These are phyloP conservation scores for Eucalyptus melliodora DNA, from an alignment of 345 rosid species.

Conservation along the genomic window DNA sequence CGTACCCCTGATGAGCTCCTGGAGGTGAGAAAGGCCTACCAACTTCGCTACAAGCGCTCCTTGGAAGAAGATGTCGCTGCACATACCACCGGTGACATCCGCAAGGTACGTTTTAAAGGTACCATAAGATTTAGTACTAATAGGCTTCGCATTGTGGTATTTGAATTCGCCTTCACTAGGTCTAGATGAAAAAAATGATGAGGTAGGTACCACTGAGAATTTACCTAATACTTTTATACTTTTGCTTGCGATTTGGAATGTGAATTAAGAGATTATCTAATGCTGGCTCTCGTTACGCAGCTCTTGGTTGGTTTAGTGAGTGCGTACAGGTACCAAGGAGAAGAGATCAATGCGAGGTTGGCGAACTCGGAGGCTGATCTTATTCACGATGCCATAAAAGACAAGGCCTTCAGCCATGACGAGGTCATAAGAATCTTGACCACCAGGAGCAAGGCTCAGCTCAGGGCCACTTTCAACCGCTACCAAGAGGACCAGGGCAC, in stretches of 20 bases:
- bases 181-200: neutral
- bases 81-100: conserved; percentile 37
- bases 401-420: conserved; percentile 27
- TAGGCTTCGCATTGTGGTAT: neutral
- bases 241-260: neutral
- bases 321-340: conserved; percentile 41
- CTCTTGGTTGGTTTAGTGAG: conserved; percentile 48
- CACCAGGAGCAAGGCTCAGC: conserved; percentile 54
- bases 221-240: neutral
- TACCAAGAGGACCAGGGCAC: conserved; percentile 30
- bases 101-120: conserved; percentile 19
- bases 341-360: conserved; percentile 26
- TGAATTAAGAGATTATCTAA: neutral
- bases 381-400: conserved; percentile 35
- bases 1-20: conserved; percentile 57
- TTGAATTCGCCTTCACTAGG: neutral
- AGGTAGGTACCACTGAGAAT: neutral
- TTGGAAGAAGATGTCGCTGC: conserved; percentile 67
- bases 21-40: conserved; percentile 45
- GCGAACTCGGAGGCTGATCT: conserved; percentile 34
- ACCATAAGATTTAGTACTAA: neutral
- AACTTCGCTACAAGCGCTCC: conserved; percentile 46
- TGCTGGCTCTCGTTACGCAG: conserved; percentile 5
- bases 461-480: conserved; percentile 46
- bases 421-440: conserved; percentile 42